These are phyloP conservation scores for Rachicladosporium sp. DNA, from an alignment of 2,329 filamentous ascomycete genomes.

Conservation along the genomic window DNA sequence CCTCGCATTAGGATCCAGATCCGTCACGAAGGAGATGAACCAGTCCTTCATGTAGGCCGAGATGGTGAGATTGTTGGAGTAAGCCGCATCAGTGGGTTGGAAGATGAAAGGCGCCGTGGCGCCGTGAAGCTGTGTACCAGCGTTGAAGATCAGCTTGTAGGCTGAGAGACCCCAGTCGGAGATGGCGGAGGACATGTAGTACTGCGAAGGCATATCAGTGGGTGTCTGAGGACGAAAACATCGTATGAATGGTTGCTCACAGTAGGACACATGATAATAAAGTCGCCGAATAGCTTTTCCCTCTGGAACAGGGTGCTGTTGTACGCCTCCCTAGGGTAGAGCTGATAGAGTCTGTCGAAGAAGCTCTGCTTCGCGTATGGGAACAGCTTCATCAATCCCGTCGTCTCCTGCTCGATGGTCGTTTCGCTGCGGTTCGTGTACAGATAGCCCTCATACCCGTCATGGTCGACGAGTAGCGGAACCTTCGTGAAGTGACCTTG, in stretches of 20 bases:
- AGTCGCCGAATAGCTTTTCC: conserved; percentile 30
- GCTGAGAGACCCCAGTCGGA: conserved; percentile 8
- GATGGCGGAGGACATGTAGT: conserved; percentile 25
- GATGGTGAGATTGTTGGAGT: conserved; percentile 21
- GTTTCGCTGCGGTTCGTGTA: conserved; percentile 23
- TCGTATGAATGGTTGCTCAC: no score
- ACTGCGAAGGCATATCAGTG: conserved; percentile 4
- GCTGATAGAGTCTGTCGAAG: conserved; percentile 30
- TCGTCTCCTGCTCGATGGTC: conserved; percentile 17
- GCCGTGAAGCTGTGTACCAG: conserved; percentile 24
- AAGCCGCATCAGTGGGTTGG: conserved; percentile 2
- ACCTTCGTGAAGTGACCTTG: conserved; percentile 24
- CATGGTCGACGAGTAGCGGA: conserved; percentile 24
- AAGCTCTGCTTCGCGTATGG: conserved; percentile 23
- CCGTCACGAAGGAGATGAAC: conserved; percentile 23
- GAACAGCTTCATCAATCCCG: conserved; percentile 22
- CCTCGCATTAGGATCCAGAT: conserved; percentile 22
- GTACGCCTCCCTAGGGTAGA: conserved; percentile 23
- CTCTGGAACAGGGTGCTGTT: conserved; percentile 28
- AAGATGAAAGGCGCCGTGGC: conserved; percentile 15
- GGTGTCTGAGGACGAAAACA: no score
- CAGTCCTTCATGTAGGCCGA: conserved; percentile 23
- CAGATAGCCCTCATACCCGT: conserved; percentile 25
- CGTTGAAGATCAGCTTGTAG: conserved; percentile 25
- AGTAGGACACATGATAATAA: conserved; percentile 27